Evolutionary conservation across 768 basidiomycete species (phyloP), one percentile per base, ranked within the genome.

Genomic region (Suillus hirtellus): DNA sequence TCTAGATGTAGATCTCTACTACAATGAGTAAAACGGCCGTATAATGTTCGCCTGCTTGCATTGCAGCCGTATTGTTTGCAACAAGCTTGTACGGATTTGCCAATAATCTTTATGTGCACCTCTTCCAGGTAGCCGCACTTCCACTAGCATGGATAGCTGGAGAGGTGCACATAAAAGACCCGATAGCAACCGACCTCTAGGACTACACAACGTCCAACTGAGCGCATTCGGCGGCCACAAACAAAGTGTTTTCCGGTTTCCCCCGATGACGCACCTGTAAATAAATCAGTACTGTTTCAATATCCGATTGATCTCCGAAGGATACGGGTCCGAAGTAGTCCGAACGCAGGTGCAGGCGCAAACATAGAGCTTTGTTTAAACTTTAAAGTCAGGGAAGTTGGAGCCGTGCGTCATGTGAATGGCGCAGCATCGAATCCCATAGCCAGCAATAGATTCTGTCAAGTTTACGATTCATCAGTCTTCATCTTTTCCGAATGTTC

Each of bases 61-160:
- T 47, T 14, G 8, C 24, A 15, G 7, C 1, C 12, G 24, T 27
- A 49, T 49, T 21, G 11, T n/a, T n/a, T 46, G 10, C n/a, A 46
- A 21, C 12, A 24, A 14, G 6, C 24, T 14, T 14, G 46, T 21
- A 47, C 3, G 12, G 21, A 47, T 21, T 27, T 15, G 49, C 15
- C 14, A 27, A 49, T 49, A 49, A 24, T 49, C 14, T 49, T 49
- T 8, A 49, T 15, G 49, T 49, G 27, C 49, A 27, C 49, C 49
- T 15, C 49, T 49, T 49, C 24, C 24, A 49, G 24, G 8, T 49
- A 49, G 24, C 49, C 47, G 4, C 47, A 24, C 21, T 5, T 24
- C n/a, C 10, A 49, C 47, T 24, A 49, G 47, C 21, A 49, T 49
- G 47, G 47, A 49, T 49, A 49, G 24, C 49, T 49, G 49, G 24